A percentile compares a stretch with the other conserved stretches of the same genome.
Evolutionary conservation across 1,139 yeast species (phyloP).

Genomic region (Suhomyces anneliseae): DNA sequence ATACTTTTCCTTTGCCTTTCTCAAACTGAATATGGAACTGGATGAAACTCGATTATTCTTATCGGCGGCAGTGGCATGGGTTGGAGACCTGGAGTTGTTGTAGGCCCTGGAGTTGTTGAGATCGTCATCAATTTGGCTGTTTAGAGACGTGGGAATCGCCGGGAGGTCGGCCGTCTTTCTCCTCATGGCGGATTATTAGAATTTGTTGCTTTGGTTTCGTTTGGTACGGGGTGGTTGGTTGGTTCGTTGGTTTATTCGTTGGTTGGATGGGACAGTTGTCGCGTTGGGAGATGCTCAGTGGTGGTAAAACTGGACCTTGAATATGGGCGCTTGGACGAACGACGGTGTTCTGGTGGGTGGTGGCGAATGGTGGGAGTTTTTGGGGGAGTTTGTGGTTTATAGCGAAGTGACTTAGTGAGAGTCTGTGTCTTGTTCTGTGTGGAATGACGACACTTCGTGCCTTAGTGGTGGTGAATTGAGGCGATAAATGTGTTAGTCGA

Average conservation of each 20-base stretch:
- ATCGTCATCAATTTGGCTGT: conserved; percentile 33
- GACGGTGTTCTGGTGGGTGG: neutral
- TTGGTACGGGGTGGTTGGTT: no score
- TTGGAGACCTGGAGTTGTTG: conserved; percentile 10
- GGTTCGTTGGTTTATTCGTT: no score
- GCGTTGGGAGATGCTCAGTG: neutral
- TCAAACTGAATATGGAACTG: conserved; percentile 41
- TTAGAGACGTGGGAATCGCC: conserved; percentile 12
- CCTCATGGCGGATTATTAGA: conserved; percentile 5
- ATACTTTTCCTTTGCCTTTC: conserved; percentile 24
- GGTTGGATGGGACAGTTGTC: no score
- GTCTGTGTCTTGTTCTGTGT: no score
- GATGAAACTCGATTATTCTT: conserved; percentile 31
- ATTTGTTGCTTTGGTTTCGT: no score
- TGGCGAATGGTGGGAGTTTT: neutral
- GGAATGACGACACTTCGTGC: no score
- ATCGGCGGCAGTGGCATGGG: conserved; percentile 4
- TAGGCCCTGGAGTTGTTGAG: conserved; percentile 37
- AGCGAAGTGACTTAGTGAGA: no score
- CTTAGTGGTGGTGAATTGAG: no score
- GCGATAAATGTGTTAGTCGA: no score
- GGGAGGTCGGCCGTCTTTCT: conserved; percentile 13
- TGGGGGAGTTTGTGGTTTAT: no score
- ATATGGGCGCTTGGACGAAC: neutral
- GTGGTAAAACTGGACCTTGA: neutral